Evolutionary conservation across 495 filamentous ascomycete species (phyloP).

Genomic region (Podospora pseudoanserina): DNA sequence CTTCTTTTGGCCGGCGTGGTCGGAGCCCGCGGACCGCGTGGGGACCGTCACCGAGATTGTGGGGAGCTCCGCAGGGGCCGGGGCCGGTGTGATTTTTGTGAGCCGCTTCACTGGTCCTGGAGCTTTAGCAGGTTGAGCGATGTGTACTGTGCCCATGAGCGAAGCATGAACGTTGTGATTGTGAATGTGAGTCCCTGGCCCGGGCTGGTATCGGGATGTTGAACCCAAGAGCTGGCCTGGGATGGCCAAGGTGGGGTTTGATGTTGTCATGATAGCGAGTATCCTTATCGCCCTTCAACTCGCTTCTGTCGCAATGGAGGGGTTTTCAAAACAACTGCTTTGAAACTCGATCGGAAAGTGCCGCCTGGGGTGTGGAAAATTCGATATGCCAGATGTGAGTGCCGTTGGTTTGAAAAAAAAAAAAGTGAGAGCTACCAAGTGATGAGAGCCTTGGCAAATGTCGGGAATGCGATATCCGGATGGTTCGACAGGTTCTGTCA

Average conservation of each 20-base stretch:
- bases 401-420: not conserved
- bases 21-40: constrained; percentile 16
- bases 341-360: not conserved
- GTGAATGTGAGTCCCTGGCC: constrained; percentile 79
- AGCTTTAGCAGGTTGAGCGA: constrained; percentile 46
- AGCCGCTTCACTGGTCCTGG: constrained; percentile 55
- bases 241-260: constrained; percentile 39
- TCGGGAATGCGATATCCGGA: constrained; percentile 18
- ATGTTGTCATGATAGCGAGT: constrained; percentile 18
- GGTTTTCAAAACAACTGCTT: not conserved
- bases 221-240: constrained; percentile 79
- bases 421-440: not conserved
- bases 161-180: constrained; percentile 69
- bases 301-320: constrained; percentile 1
- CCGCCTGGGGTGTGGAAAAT: not conserved
- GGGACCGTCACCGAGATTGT: constrained; percentile 40
- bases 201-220: constrained; percentile 58
- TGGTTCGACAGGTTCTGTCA: constrained; percentile 11
- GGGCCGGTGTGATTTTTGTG: constrained; percentile 45
- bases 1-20: constrained; percentile 42
- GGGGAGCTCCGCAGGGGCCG: constrained; percentile 33
- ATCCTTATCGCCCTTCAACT: not conserved
- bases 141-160: constrained; percentile 57
- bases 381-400: not conserved
- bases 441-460: constrained; percentile 11